Evolutionary conservation across 805 yeast species (phyloP).

Genomic region (Wickerhamiella brachini): DNA sequence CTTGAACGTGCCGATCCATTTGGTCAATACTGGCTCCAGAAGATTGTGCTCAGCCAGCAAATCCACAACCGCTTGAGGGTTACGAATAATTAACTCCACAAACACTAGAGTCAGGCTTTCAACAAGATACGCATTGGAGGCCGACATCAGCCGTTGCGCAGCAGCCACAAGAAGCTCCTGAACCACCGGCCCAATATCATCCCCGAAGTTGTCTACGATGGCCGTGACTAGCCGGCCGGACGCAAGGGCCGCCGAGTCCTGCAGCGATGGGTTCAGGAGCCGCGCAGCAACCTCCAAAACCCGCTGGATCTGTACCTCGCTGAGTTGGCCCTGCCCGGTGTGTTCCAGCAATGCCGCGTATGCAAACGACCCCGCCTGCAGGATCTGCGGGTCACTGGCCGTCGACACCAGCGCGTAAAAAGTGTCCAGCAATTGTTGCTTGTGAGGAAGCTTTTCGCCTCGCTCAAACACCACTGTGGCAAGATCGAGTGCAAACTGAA

Average conservation of each 20-base stretch:
- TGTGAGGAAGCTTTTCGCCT: slow-evolving; percentile 16
- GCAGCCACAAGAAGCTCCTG: slow-evolving; percentile 60
- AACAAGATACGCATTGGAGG: slow-evolving; percentile 57
- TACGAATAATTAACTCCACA: slow-evolving; percentile 50
- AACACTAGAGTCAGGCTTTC: slow-evolving; percentile 68
- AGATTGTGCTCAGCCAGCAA: slow-evolving; percentile 40
- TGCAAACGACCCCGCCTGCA: slow-evolving; percentile 67
- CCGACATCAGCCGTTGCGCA: slow-evolving; percentile 46
- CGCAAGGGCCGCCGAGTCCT: slow-evolving; percentile 72
- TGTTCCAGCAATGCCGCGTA: slow-evolving; percentile 44
- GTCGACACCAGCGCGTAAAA: slow-evolving; percentile 34
- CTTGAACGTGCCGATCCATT: slow-evolving; percentile 78
- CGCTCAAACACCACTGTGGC: slow-evolving; percentile 20
- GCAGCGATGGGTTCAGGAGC: slow-evolving; percentile 53
- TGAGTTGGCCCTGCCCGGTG: slow-evolving; percentile 3
- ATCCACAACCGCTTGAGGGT: slow-evolving; percentile 49
- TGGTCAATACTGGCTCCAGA: slow-evolving; percentile 45
- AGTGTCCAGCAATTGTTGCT: slow-evolving; percentile 20
- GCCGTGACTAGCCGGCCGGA: slow-evolving; percentile 56
- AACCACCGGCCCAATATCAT: slow-evolving; percentile 27
- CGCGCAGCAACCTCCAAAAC: slow-evolving; percentile 54
- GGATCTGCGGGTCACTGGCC: slow-evolving; percentile 59
- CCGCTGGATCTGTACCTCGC: slow-evolving; percentile 17
- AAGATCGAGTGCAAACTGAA: slow-evolving; percentile 43
- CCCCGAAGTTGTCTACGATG: slow-evolving; percentile 39